Base-by-base conservation (phyloP, 2,329 filamentous ascomycete species). In the Phoma sp. region DNA sequence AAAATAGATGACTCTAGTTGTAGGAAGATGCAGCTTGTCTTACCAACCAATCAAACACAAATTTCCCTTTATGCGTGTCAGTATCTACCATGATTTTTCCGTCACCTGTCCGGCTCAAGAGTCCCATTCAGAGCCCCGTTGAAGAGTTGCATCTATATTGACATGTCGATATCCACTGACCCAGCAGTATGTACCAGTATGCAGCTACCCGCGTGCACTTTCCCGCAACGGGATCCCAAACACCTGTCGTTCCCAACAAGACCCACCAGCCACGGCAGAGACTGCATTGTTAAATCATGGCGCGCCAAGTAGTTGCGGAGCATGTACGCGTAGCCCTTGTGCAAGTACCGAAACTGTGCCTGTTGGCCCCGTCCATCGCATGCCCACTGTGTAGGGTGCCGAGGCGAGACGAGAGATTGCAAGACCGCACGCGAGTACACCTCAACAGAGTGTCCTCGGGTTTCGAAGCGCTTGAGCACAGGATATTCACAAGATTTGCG, bases 181-280 rank as follows among this genome's bases (percentile, higher is more conserved):
- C 38, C 25, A 18, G 33, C 35, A 25, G 38, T 22, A 14, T 22
- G 36, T 40, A 7, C 27, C 22, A 23, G 30, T 24, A 36, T 7
- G 8, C 25, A 23, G 18, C 11, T 25, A 23, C 4, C 25, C 32
- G 40, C 24, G 40, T 50, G 25, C 24, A 25, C 14, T 23, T 38
- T 30, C 47, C 40, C 1, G 36, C 18, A 22, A 33, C 39, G 24
- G 40, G 35, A 30, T 11, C 32, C 38, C 32, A 44, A 49, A 49
- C 46, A 30, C 22, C 30, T 42, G 22, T 41, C 10, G 46, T 37
- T 41, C 38, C 38, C 30, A 37, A 41, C n/a, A n/a, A 29, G 45
- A 8, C 46, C 46, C 46, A 49, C 46, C n/a, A n/a, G 36, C 18
- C 18, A 49, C 46, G 9, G 46, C 46, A 49, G 38, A 49, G n/a